These are phyloP conservation scores for Aegilops longissima DNA, from an alignment of 176 grass and related monocot genomes.

Conservation along the genomic window DNA sequence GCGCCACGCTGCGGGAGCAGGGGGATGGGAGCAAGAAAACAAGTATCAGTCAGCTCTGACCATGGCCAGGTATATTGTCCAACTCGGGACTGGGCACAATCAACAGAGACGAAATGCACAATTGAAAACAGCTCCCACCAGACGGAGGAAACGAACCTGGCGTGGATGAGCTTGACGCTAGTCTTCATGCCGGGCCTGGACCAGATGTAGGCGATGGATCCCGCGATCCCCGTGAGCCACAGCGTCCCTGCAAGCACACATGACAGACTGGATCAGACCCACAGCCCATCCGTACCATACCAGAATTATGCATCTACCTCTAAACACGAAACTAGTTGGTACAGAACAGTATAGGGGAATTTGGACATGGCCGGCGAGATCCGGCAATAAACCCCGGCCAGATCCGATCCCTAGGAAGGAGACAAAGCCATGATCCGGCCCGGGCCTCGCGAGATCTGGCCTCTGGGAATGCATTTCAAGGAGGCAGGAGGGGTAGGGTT, in stretches of 20 bases:
- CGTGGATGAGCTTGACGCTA: slow-evolving; percentile 91
- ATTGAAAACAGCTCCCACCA: neutral
- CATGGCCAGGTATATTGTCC: too few species aligned
- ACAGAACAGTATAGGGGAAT: slow-evolving; percentile 6
- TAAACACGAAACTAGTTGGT: neutral
- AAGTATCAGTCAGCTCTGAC: too few species aligned
- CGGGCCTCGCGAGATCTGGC: too few species aligned
- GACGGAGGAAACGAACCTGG: slow-evolving; percentile 42
- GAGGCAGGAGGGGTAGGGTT: too few species aligned
- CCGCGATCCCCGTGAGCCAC: slow-evolving; percentile 66
- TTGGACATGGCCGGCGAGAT: slow-evolving; percentile 1
- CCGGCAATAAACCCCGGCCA: slow-evolving; percentile 31
- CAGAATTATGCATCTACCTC: slow-evolving; percentile 8
- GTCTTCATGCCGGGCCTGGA: slow-evolving; percentile 80
- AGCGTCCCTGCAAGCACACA: slow-evolving; percentile 38
- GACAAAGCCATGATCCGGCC: neutral
- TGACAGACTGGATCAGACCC: too few species aligned
- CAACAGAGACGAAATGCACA: neutral
- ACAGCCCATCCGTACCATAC: neutral
- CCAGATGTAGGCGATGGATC: slow-evolving; percentile 91
- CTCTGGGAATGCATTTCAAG: too few species aligned
- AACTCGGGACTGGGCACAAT: too few species aligned
- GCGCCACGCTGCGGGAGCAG: too few species aligned
- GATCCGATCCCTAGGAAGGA: slow-evolving; percentile 30
- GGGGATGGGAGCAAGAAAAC: too few species aligned